Percentiles rank a stretch among this genome's conserved stretches.
Conservation (phyloP, 495 filamentous ascomycete genomes). For the Aspergillus incahuasiensis region DNA sequence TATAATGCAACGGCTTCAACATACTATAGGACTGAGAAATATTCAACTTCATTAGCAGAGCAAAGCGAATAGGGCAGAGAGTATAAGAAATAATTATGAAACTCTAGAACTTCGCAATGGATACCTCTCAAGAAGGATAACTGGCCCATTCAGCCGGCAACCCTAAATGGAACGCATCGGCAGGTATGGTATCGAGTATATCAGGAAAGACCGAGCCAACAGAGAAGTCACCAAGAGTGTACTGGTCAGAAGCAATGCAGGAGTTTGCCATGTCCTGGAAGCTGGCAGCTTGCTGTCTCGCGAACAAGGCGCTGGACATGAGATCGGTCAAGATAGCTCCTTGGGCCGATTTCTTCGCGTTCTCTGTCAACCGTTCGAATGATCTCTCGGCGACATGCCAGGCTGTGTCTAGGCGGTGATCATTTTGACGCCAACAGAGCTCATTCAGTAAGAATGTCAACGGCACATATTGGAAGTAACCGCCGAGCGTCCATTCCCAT, state of each 20-base stretch:
- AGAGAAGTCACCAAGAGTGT: neutral
- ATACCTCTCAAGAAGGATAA: neutral
- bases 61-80: neutral
- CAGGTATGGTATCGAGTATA: neutral
- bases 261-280: neutral
- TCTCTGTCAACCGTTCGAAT: constrained; percentile 9
- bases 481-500: constrained; percentile 11
- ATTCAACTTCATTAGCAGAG: neutral
- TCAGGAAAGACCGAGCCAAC: neutral
- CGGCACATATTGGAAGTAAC: constrained; percentile 10
- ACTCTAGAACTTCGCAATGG: neutral
- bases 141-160: neutral
- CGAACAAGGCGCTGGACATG: neutral
- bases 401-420: neutral
- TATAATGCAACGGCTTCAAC: too few relatives aligned
- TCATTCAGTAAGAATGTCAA: constrained; percentile 8
- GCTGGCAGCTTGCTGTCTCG: neutral
- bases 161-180: neutral
- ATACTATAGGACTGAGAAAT: too few relatives aligned
- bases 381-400: constrained; percentile 10
- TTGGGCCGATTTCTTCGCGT: constrained; percentile 1
- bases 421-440: neutral
- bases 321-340: constrained; percentile 10
- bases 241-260: neutral
- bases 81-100: neutral